phyloP scores from a whole-genome alignment of 169 alveolate genomes.

The Theileria luwenshuni region DNA sequence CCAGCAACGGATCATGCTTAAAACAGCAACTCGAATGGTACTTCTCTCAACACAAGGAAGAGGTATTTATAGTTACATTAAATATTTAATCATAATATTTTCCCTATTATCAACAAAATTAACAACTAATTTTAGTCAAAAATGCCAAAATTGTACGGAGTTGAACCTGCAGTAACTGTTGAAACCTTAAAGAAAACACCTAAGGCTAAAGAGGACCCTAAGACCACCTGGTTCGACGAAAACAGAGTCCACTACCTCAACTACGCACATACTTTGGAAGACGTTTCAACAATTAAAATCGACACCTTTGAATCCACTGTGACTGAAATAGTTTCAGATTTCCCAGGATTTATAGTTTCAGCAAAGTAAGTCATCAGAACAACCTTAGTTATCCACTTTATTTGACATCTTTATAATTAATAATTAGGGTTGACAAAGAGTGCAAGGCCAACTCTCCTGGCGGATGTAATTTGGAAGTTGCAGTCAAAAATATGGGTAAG shows the following conservation, averaged over 20 bases:
- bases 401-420: neutral
- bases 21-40: conserved; percentile 61
- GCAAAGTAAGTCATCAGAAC: conserved; percentile 50
- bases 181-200: neutral
- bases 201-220: conserved; percentile 4
- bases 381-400: neutral
- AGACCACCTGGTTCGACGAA: conserved; percentile 27
- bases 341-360: conserved; percentile 55
- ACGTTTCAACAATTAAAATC: conserved; percentile 29
- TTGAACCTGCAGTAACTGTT: conserved; percentile 36
- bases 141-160: conserved; percentile 53
- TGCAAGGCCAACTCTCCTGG: conserved; percentile 25
- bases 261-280: conserved; percentile 30
- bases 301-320: conserved; percentile 52
- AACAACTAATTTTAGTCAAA: conserved; percentile 27
- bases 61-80: conserved; percentile 14
- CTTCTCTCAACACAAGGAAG: conserved; percentile 24
- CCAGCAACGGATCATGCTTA: conserved; percentile 26
- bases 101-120: no score
- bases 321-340: conserved; percentile 47
- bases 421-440: conserved; percentile 23
- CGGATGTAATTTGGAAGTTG: conserved; percentile 17
- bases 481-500: conserved; percentile 51
- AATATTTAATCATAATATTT: neutral
- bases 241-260: conserved; percentile 32